A percentile compares a stretch with the other conserved stretches of the same genome.
Conservation (phyloP, 148 eudicot species). For the Cornus suecica region DNA sequence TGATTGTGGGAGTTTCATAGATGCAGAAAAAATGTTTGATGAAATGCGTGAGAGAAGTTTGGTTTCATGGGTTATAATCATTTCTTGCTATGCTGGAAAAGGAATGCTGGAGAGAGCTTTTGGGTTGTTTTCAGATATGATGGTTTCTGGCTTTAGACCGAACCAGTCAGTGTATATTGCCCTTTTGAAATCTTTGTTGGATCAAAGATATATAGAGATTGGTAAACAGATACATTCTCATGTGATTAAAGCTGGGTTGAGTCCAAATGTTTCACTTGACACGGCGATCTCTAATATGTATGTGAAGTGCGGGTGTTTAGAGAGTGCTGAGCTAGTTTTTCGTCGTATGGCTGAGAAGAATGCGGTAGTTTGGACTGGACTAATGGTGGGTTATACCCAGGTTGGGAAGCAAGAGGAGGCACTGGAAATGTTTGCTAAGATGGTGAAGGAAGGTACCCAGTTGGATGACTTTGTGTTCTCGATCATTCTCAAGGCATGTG, state of each 20-base stretch:
- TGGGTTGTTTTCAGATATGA: slow-evolving; percentile 18
- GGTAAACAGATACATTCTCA: slow-evolving; percentile 39
- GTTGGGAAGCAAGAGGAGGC: slow-evolving; percentile 14
- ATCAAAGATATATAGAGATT: slow-evolving; percentile 15
- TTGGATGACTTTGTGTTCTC: slow-evolving; percentile 39
- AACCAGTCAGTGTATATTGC: slow-evolving; percentile 14
- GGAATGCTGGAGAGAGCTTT: slow-evolving; percentile 20
- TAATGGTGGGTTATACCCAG: slow-evolving; percentile 36
- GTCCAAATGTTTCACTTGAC: slow-evolving; percentile 12
- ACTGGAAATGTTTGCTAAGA: slow-evolving; percentile 15
- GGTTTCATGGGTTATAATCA: slow-evolving; percentile 27
- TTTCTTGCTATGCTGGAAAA: slow-evolving; percentile 28
- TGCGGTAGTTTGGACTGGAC: slow-evolving; percentile 25
- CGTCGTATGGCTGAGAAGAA: slow-evolving; percentile 29
- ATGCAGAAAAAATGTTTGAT: slow-evolving; percentile 33
- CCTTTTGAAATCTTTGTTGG: slow-evolving; percentile 18
- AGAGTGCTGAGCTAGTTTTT: slow-evolving; percentile 21
- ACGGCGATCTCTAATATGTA: slow-evolving; percentile 34
- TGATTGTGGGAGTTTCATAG: slow-evolving; percentile 24
- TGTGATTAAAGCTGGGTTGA: slow-evolving; percentile 26
- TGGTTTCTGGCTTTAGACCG: slow-evolving; percentile 5
- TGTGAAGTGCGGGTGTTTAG: slow-evolving; percentile 29
- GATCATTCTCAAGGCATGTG: slow-evolving; percentile 27
- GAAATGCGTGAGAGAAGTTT: slow-evolving; percentile 24
- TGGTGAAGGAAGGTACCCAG: slow-evolving; percentile 23